These are phyloP conservation scores for Quercus engelmannii DNA, from an alignment of 306 rosid species.

Conservation along the genomic window DNA sequence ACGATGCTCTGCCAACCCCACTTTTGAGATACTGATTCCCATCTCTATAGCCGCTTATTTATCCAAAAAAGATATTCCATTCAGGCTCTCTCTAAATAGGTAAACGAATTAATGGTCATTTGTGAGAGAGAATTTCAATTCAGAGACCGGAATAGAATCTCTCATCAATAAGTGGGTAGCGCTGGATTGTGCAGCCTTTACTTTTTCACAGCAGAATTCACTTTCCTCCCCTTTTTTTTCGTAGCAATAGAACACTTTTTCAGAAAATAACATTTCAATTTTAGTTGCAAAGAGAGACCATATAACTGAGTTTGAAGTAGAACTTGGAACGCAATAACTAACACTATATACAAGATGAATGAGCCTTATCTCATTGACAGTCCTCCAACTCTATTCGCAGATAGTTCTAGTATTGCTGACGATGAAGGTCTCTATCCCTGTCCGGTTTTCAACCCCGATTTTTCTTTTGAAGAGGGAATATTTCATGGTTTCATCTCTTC, in stretches of 20 bases:
- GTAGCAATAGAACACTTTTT: not conserved
- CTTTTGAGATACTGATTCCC: not conserved
- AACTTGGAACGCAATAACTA: not conserved
- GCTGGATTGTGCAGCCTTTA: not conserved
- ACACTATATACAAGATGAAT: not conserved
- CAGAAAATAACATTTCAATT: not conserved
- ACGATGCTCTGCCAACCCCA: constrained; percentile 25
- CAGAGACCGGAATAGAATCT: constrained; percentile 24
- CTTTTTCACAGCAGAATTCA: not conserved
- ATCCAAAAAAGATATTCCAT: constrained; percentile 9
- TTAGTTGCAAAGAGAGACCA: not conserved
- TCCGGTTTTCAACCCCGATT: constrained; percentile 3
- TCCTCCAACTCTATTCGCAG: not conserved
- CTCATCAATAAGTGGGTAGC: not conserved
- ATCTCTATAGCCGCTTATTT: constrained; percentile 4
- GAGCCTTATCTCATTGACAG: not conserved
- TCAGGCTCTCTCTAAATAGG: not conserved
- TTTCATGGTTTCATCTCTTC: not conserved
- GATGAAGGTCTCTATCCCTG: not conserved
- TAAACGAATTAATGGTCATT: not conserved
- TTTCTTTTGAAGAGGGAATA: constrained; percentile 19
- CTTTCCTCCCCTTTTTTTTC: no score
- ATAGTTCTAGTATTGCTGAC: no score
- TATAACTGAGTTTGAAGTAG: not conserved
- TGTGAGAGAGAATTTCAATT: not conserved